A percentile compares a stretch with the other conserved stretches of the same genome.
Conservation (phyloP, 1,139 yeast species). For the Spencermartinsiella ligniputridi region DNA sequence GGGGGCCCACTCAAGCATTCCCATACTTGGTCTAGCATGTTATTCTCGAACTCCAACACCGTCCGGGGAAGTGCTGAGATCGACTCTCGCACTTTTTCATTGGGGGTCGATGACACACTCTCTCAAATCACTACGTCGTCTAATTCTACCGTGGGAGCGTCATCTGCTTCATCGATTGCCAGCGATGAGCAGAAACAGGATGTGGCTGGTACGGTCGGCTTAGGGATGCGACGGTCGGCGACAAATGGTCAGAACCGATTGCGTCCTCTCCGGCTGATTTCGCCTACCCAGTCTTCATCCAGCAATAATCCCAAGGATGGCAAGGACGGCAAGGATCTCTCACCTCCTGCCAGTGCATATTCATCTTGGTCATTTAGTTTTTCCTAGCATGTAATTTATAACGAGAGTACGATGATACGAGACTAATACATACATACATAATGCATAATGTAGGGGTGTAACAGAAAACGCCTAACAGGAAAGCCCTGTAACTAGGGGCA, state of each 20-base stretch:
- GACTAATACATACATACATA: too few relatives aligned
- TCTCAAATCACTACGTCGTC: conserved; percentile 7
- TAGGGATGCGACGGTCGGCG: neutral
- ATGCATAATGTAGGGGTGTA: too few relatives aligned
- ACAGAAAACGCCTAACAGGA: too few relatives aligned
- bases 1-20: conserved; percentile 8
- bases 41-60: neutral
- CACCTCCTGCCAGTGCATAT: conserved; percentile 1
- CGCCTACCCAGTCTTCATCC: neutral
- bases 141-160: neutral
- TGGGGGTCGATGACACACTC: neutral
- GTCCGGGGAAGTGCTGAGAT: neutral
- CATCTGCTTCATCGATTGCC: conserved; percentile 3
- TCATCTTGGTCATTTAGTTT: neutral
- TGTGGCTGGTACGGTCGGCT: neutral
- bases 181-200: conserved; percentile 2
- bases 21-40: conserved; percentile 1
- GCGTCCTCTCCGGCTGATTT: neutral
- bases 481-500: too few relatives aligned
- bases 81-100: neutral
- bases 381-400: conserved; percentile 1
- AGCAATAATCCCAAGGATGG: neutral
- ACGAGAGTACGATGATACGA: neutral
- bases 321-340: neutral
- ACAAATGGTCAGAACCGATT: conserved; percentile 1